Conservation (phyloP, 371 early-diverging fungal species). For the Mortierella sp. region DNA sequence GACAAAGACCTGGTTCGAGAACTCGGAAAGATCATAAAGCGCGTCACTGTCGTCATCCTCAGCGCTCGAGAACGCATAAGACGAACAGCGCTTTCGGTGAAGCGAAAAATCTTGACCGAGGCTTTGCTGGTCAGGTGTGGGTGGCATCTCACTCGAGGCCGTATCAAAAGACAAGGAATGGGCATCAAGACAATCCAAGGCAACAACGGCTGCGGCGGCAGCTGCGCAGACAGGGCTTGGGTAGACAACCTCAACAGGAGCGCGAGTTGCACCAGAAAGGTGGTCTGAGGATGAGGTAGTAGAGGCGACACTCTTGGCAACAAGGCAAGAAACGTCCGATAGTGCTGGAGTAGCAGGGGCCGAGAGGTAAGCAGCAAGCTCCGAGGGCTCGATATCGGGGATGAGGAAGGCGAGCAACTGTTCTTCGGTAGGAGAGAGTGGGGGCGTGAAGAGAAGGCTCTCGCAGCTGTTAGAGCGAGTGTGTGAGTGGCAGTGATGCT, state of each 20-base stretch:
- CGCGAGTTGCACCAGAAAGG: background rate
- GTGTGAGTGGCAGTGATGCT: conserved; percentile 11
- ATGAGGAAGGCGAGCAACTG: conserved; percentile 49
- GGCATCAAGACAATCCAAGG: conserved; percentile 33
- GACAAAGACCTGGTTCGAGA: conserved; percentile 33
- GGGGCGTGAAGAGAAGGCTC: conserved; percentile 49
- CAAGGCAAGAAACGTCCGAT: conserved; percentile 44
- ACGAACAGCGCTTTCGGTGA: conserved; percentile 32
- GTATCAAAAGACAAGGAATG: conserved; percentile 44
- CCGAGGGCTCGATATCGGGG: conserved; percentile 50
- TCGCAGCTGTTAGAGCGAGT: conserved; percentile 27
- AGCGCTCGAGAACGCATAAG: conserved; percentile 37
- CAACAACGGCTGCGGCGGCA: conserved; percentile 46
- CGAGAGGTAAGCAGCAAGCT: conserved; percentile 48
- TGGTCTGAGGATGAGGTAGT: background rate
- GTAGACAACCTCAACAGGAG: conserved; percentile 31
- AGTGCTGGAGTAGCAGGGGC: conserved; percentile 41
- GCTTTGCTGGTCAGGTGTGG: too few relatives aligned
- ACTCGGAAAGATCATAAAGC: conserved; percentile 6
- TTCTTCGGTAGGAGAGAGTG: conserved; percentile 49
- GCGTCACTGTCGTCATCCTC: conserved; percentile 43
- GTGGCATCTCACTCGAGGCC: conserved; percentile 13
- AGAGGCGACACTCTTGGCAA: conserved; percentile 22
- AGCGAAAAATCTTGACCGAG: too few relatives aligned
- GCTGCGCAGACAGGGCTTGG: conserved; percentile 52